Base-by-base conservation (phyloP, 208 protist genomes). In the Trypanosoma melophagium region DNA sequence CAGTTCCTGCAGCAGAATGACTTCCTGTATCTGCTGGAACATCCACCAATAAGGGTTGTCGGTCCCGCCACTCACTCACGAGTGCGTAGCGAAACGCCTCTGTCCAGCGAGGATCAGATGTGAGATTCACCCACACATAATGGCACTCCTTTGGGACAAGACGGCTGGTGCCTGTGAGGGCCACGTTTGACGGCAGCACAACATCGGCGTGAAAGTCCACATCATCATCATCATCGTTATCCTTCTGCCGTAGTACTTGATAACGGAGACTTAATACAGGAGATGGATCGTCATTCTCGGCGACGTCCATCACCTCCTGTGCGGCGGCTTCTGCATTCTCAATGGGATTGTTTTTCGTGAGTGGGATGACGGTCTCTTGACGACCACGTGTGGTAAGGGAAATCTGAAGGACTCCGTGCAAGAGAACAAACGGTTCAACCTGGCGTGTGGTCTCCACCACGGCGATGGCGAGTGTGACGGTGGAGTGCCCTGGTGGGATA, bases 81-180 rank as follows among this genome's bases (percentile, higher is more conserved):
- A 92, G 74, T 9, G 64, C 44, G 19, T 75, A 69, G 31, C 74
- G 72, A 70, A 79, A 93, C 3, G 54, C 45, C 5, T 76, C 76
- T 1, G 12, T 66, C 84, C 81, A 93, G 41, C 77, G 80, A 50
- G 77, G 69, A 63, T 93, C 87, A 2, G 57, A 66, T 13, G 66
- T 61, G 13, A 93, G 65, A 38, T 74, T 73, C 7, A 93, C 25
- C 87, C 84, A 93, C 3, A 83, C 76, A 54, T 87, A 90, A 59
- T 83, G 76, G 14, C 57, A 77, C 41, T 76, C 65, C 24, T 57
- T 50, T 10, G 80, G 80, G n/a, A 93, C 76, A 7, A 92, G 45
- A 51, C 74, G 53, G 31, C 50, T 52, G 24, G 44, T 53, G 1
- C 80, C 77, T 17, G 70, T 64, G 9, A 89, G 54, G 1, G 56